Evolutionary conservation across 441 rosid species (phyloP), one percentile per base, ranked within the genome.

Genomic region (Populus tomentosa): DNA sequence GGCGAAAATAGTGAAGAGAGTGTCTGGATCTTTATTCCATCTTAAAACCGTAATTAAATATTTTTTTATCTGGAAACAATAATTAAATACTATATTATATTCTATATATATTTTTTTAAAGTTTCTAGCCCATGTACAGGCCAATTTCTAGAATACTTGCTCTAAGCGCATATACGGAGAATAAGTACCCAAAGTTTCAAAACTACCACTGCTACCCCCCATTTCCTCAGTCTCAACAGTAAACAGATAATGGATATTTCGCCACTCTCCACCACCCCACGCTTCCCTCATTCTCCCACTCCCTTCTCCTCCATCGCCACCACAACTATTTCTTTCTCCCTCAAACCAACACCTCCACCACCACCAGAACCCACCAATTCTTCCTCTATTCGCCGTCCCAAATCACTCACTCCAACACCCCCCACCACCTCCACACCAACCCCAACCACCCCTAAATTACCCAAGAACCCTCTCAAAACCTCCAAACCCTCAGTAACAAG

Each of bases 401-500:
- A 87, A 69, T 73, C 88, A 63, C 72, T 81, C 56, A 77, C 74
- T 24, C 36, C 85, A 78, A n/a, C 87, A 50, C 30, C 78, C 10
- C 6, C 79, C 61, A 66, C 59, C 11, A 71, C 65, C 65, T 20
- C 75, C 5, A 10, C 75, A 18, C 69, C 88, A 66, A 3, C 80
- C 14, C 46, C 80, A 4, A 67, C 63, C 7, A 67, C 46, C 65
- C 56, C 75, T 14, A 87, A 84, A 82, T 6, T 53, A 68, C 78
- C 84, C 72, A 67, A 76, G 5, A 95, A 92, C 76, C 99, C 98
- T 2, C 89, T 91, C 71, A 88, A 81, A 82, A 84, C 80, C 40
- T 38, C 89, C 38, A 62, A 62, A 23, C 28, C 28, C 65, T 24
- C 24, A 23, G 10, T 62, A 23, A 61, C 75, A 72, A 32, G 63